Conservation (phyloP, 371 early-diverging fungal species). For the Rhizopus arrhizus region DNA sequence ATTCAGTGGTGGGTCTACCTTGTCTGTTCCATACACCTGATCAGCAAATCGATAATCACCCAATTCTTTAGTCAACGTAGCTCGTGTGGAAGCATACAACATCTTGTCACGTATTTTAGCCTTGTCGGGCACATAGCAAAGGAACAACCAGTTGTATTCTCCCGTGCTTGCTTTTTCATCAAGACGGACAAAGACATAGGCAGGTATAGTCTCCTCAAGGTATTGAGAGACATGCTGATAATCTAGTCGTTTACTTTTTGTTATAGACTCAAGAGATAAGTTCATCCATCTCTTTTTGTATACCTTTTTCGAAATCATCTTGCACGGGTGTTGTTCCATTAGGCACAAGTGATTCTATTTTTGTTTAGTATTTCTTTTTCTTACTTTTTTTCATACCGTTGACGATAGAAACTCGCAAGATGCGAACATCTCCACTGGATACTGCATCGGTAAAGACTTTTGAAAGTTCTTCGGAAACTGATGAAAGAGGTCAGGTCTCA, state of each 20-base stretch:
- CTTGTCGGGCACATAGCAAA: constrained; percentile 79
- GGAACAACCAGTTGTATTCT: constrained; percentile 72
- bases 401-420: constrained; percentile 52
- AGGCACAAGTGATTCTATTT: constrained; percentile 46
- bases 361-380: neutral
- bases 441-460: constrained; percentile 50
- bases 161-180: constrained; percentile 52
- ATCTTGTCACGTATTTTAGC: constrained; percentile 86
- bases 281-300: neutral
- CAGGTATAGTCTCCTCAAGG: constrained; percentile 61
- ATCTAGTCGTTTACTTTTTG: constrained; percentile 36
- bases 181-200: constrained; percentile 70
- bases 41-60: constrained; percentile 81
- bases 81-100: constrained; percentile 84
- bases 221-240: constrained; percentile 50
- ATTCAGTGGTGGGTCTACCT: constrained; percentile 30
- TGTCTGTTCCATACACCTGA: constrained; percentile 75
- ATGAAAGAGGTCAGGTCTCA: neutral
- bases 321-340: constrained; percentile 49
- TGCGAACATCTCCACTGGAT: constrained; percentile 37
- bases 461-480: constrained; percentile 59
- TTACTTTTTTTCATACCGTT: constrained; percentile 36
- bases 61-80: constrained; percentile 73
- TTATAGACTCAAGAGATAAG: neutral
- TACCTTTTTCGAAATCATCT: constrained; percentile 64